phyloP scores from a whole-genome alignment of 1,284 basidiomycete species.

The Cutaneotrichosporon daszewskae region DNA sequence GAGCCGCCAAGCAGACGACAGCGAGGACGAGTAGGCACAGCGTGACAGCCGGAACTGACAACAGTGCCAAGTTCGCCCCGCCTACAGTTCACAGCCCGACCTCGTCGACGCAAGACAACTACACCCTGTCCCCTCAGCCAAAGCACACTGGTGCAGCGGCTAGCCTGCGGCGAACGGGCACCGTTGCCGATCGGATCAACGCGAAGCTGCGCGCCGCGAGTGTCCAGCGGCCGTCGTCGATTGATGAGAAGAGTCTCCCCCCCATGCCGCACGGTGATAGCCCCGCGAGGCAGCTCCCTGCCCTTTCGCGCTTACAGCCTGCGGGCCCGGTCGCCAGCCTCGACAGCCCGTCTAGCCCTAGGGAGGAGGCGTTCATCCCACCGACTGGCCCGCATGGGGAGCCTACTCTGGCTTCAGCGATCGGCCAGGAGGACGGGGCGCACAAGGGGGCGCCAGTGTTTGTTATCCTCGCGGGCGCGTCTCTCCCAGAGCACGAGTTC shows the following conservation, averaged over 20 bases:
- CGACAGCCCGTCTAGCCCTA: conserved; percentile 25
- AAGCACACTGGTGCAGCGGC: conserved; percentile 27
- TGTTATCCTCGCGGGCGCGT: conserved; percentile 66
- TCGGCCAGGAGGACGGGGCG: conserved; percentile 6
- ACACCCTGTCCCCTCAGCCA: conserved; percentile 66
- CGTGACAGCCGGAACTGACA: neutral
- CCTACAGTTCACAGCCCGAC: conserved; percentile 26
- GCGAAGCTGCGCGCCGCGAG: conserved; percentile 44
- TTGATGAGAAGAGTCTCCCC: conserved; percentile 27
- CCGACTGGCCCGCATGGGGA: conserved; percentile 35
- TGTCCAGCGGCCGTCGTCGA: conserved; percentile 8
- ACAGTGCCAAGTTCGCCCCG: conserved; percentile 76
- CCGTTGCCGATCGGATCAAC: conserved; percentile 45
- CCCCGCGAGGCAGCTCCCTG: too few relatives aligned
- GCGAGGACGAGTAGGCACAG: conserved; percentile 73
- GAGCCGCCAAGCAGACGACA: conserved; percentile 73
- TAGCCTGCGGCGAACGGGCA: conserved; percentile 32
- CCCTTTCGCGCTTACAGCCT: neutral
- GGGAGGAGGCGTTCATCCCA: conserved; percentile 40
- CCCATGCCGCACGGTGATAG: too few relatives aligned
- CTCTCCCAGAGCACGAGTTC: conserved; percentile 59
- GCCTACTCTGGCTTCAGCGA: conserved; percentile 23
- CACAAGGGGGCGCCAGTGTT: conserved; percentile 41
- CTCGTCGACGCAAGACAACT: conserved; percentile 56
- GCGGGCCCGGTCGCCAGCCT: neutral